These are phyloP conservation scores for Aspergillus bertholletiae DNA, from an alignment of 495 filamentous ascomycete species.

Conservation along the genomic window DNA sequence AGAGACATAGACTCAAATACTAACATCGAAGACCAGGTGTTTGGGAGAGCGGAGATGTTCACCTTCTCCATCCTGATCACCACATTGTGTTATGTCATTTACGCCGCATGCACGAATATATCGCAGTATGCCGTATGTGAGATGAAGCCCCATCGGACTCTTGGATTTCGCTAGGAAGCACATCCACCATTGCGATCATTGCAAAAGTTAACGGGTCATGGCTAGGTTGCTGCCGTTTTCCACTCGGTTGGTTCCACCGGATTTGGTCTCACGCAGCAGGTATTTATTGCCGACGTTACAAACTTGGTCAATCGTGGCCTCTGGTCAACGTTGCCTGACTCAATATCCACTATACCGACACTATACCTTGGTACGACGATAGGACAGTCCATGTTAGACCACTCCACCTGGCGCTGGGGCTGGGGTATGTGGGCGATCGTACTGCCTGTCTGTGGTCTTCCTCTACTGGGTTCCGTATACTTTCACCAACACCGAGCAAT, in stretches of 20 bases:
- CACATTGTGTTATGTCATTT: slow-evolving; percentile 16
- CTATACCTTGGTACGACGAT: slow-evolving; percentile 22
- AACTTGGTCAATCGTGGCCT: slow-evolving; percentile 23
- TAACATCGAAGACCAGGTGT: slow-evolving; percentile 4
- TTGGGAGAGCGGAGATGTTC: slow-evolving; percentile 24
- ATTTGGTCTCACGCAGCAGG: slow-evolving; percentile 23
- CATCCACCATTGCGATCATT: too few relatives aligned
- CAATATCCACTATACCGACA: slow-evolving; percentile 18
- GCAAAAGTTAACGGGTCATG: too few relatives aligned
- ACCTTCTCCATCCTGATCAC: slow-evolving; percentile 15
- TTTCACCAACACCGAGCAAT: slow-evolving; percentile 16
- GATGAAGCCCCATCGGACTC: too few relatives aligned
- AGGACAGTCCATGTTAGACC: slow-evolving; percentile 15
- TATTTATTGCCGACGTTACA: slow-evolving; percentile 27
- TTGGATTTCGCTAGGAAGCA: too few relatives aligned
- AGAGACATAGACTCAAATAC: neutral
- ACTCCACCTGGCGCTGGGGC: slow-evolving; percentile 23
- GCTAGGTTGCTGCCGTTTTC: slow-evolving; percentile 20
- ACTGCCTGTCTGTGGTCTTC: slow-evolving; percentile 14
- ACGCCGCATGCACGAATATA: slow-evolving; percentile 20
- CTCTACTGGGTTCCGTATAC: slow-evolving; percentile 18
- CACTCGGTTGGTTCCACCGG: slow-evolving; percentile 25
- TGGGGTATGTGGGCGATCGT: slow-evolving; percentile 29
- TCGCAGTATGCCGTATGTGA: slow-evolving; percentile 20
- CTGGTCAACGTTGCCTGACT: slow-evolving; percentile 25